These are phyloP conservation scores for Amylostereum areolatum DNA, from an alignment of 1,284 basidiomycete species.

Conservation along the genomic window DNA sequence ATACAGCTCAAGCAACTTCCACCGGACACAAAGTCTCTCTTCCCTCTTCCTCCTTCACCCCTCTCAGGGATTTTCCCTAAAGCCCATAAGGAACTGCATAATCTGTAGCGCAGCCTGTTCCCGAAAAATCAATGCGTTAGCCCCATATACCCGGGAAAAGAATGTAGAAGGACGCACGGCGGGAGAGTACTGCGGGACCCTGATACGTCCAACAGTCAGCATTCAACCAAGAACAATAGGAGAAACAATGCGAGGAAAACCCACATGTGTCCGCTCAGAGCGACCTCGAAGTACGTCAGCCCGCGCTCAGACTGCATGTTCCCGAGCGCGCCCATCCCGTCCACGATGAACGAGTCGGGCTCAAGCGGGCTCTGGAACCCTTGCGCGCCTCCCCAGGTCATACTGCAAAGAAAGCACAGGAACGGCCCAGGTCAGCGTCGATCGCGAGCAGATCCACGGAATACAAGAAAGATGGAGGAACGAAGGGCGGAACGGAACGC, in stretches of 20 bases:
- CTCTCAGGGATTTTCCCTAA: conserved; percentile 32
- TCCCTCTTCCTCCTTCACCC: neutral
- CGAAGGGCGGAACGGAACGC: conserved; percentile 18
- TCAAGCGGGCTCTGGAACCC: conserved; percentile 66
- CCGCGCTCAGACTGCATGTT: conserved; percentile 60
- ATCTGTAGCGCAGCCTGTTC: conserved; percentile 58
- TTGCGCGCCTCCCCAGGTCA: conserved; percentile 55
- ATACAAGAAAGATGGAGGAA: neutral
- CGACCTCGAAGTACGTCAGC: conserved; percentile 60
- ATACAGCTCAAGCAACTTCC: too few species aligned
- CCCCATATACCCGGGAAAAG: neutral
- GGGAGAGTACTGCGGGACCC: conserved; percentile 65
- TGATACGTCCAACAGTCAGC: conserved; percentile 14
- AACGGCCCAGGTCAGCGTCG: conserved; percentile 60
- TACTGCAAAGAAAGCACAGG: conserved; percentile 15
- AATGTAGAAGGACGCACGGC: conserved; percentile 32
- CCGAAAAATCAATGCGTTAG: neutral
- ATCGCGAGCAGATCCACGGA: neutral
- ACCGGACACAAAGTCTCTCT: too few species aligned
- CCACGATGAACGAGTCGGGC: conserved; percentile 62
- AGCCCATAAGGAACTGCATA: conserved; percentile 67
- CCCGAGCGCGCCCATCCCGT: conserved; percentile 61
- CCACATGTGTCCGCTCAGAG: conserved; percentile 66
- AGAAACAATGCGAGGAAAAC: conserved; percentile 16
- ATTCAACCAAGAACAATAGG: neutral